A percentile compares a stretch with the other conserved stretches of the same genome.
These are phyloP conservation scores for Pestalotiopsis sp. DNA, from an alignment of 2,329 filamentous ascomycete genomes.

Conservation along the genomic window DNA sequence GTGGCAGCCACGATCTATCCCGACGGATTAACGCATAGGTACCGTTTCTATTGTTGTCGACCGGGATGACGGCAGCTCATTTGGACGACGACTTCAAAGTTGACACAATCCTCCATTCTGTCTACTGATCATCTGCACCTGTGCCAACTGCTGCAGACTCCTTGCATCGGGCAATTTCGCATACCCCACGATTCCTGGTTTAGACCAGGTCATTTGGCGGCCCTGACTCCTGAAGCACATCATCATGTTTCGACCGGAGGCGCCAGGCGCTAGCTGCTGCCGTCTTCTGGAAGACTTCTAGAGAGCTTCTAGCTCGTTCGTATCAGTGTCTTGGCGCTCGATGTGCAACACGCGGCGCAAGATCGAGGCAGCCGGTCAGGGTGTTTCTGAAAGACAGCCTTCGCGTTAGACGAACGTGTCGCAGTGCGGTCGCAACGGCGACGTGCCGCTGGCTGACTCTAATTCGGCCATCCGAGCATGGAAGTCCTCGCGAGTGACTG, in stretches of 20 bases:
- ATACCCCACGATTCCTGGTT: conserved; percentile 1
- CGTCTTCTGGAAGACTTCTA: conserved; percentile 13
- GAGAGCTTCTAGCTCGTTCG: conserved; percentile 9
- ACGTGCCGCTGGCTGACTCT: neutral
- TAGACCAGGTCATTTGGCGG: conserved; percentile 2
- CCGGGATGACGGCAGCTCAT: neutral
- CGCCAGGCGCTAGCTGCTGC: neutral
- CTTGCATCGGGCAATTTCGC: neutral
- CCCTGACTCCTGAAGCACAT: conserved; percentile 9
- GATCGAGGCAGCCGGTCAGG: neutral
- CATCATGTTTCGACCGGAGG: conserved; percentile 6
- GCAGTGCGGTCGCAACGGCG: neutral
- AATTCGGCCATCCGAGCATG: neutral
- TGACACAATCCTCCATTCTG: neutral
- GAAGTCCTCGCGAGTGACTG: neutral
- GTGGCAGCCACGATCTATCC: neutral
- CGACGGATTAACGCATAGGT: neutral
- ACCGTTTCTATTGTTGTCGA: neutral
- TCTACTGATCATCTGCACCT: neutral
- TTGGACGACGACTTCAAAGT: neutral
- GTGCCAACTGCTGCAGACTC: neutral
- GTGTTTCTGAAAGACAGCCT: neutral
- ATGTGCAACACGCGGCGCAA: conserved; percentile 1
- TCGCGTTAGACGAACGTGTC: neutral
- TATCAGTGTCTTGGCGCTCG: conserved; percentile 4